phyloP scores from a whole-genome alignment of 768 basidiomycete species.

The Mycena albidolilacea region DNA sequence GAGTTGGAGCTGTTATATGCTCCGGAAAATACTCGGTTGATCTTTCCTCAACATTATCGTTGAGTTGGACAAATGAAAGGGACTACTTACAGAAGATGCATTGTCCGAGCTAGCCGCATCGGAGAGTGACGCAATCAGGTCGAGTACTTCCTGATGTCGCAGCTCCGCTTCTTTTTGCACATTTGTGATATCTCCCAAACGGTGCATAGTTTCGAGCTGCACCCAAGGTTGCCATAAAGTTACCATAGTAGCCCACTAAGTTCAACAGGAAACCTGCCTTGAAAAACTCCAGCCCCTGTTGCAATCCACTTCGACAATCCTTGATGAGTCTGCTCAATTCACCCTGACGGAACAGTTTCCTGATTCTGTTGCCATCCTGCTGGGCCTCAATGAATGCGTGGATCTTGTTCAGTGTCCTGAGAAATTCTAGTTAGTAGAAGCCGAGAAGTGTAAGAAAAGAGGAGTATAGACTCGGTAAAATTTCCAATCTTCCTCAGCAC shows the following conservation, averaged over 20 bases:
- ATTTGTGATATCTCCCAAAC: too few relatives aligned
- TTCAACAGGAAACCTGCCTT: not conserved
- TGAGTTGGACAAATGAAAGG: not conserved
- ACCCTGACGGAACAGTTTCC: not conserved
- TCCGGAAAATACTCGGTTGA: not conserved
- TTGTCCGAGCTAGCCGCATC: not conserved
- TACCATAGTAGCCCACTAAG: too few relatives aligned
- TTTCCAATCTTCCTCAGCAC: too few relatives aligned
- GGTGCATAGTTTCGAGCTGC: too few relatives aligned
- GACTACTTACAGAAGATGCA: not conserved
- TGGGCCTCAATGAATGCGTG: not conserved
- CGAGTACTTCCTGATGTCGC: not conserved
- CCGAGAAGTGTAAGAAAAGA: too few relatives aligned
- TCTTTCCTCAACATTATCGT: not conserved
- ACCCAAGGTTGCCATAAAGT: too few relatives aligned
- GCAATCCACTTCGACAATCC: not conserved
- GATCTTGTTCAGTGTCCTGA: not conserved
- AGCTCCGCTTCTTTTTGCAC: not conserved
- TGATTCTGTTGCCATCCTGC: not conserved
- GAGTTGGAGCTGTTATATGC: not conserved
- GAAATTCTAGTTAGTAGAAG: too few relatives aligned
- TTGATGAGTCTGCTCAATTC: conserved; percentile 1
- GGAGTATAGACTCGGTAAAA: too few relatives aligned
- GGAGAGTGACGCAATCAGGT: not conserved
- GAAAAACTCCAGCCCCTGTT: not conserved